Base-by-base conservation (phyloP, 2,329 filamentous ascomycete species). In the Myriosclerotinia scirpicola region DNA sequence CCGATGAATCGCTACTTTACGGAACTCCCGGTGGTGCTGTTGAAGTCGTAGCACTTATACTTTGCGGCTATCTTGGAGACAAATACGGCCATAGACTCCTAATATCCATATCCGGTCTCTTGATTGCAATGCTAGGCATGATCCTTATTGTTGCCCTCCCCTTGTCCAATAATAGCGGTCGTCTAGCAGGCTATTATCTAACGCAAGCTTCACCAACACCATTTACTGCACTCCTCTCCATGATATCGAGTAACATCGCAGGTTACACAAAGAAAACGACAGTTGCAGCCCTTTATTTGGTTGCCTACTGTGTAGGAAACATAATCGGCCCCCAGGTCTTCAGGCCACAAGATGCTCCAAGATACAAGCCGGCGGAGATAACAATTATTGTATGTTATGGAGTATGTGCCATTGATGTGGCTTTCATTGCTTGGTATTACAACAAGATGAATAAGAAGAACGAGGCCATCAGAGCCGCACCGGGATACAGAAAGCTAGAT, bases 121-220 rank as follows among this genome's bases (percentile, higher is more conserved):
- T 79, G 8, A 72, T 75, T 34, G 73, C 78, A 0, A 73, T 77
- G 9, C 69, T 75, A 14, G 75, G 75, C 26, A 74, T 75, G 69
- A 69, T 75, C 5, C 69, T 80, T 56, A 79, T 78, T 62, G 78
- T 75, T 64, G 72, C 74, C 14, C 74, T 80, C 1, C 77, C 78
- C 2, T 65, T 76, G 2, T 73, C 73, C n/a, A 76, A 79, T 65
- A 70, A 78, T 59, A 69, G 74, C 22, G 78, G 77, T 6, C 81
- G 55, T 65, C 69, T 80, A 3, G 76, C 74, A 17, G 76, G 77
- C 2, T 80, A 79, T 69, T 80, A 80, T 64, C 71, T 77, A 40
- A 77, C 76, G 86, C 89, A 74, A 78, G 88, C n/a, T 79, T 89
- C 4, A 81, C 85, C 0, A 87, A 89, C 75, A 76, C 69, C 77